phyloP scores from a whole-genome alignment of 208 protist genomes.

The Acanthamoeba culbertsoni region DNA sequence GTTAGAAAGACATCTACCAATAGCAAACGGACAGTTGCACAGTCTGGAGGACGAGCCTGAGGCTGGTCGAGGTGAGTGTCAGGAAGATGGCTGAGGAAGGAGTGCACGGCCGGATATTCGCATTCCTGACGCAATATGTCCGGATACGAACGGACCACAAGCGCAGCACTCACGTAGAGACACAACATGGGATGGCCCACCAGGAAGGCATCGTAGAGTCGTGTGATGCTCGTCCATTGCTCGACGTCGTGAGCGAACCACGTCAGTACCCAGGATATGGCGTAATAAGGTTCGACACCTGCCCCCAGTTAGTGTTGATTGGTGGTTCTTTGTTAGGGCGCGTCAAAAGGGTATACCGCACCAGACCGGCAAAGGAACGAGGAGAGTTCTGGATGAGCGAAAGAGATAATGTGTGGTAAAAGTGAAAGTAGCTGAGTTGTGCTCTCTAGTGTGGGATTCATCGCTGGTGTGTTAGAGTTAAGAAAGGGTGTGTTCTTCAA shows the following conservation, averaged over 20 bases:
- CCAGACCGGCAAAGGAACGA: background rate
- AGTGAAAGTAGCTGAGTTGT: background rate
- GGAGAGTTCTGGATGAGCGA: background rate
- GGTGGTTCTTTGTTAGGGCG: background rate
- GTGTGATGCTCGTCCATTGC: constrained; percentile 13
- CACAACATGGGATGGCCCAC: background rate
- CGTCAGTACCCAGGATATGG: constrained; percentile 45
- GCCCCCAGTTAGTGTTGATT: background rate
- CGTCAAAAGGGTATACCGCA: background rate
- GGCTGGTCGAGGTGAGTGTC: background rate
- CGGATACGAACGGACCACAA: background rate
- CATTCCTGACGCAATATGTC: background rate
- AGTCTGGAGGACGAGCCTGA: background rate
- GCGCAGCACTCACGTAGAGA: background rate
- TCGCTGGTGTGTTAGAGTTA: background rate
- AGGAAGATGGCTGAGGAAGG: background rate
- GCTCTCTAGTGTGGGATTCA: constrained; percentile 21
- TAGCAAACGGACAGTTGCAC: background rate
- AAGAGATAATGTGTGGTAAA: background rate
- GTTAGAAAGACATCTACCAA: background rate
- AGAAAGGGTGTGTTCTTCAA: background rate
- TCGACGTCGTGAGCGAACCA: constrained; percentile 52
- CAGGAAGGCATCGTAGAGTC: constrained; percentile 43
- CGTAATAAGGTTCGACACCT: constrained; percentile 54
- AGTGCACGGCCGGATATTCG: constrained; percentile 31